These are phyloP conservation scores for Paraphaeosphaeria sporulosa DNA, from an alignment of 2,329 filamentous ascomycete species.

Conservation along the genomic window DNA sequence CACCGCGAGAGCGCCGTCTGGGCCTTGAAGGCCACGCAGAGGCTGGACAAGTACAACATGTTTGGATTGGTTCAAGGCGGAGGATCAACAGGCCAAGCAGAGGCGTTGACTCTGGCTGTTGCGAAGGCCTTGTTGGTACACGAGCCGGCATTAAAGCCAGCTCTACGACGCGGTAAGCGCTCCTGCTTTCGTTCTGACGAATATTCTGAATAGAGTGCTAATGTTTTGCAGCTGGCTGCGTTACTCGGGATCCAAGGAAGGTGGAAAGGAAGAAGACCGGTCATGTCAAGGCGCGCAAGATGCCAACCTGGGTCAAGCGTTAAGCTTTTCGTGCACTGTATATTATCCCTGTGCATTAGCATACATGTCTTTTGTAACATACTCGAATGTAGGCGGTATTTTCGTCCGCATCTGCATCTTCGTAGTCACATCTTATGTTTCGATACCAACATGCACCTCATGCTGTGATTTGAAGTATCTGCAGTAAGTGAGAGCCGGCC, in stretches of 20 bases:
- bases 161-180: constrained; percentile 83
- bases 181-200: background rate
- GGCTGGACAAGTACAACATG: constrained; percentile 96
- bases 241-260: constrained; percentile 87
- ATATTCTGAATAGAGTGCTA: constrained; percentile 45
- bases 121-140: constrained; percentile 88
- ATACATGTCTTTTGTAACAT: constrained; percentile 6
- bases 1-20: constrained; percentile 94
- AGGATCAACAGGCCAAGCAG: constrained; percentile 92
- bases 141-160: constrained; percentile 89
- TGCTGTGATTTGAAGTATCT: background rate
- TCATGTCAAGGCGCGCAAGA: constrained; percentile 96
- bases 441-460: background rate
- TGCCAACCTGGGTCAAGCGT: constrained; percentile 96
- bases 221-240: constrained; percentile 77
- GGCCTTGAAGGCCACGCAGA: constrained; percentile 81
- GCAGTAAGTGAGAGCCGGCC: background rate
- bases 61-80: constrained; percentile 87
- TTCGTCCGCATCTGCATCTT: background rate
- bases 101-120: constrained; percentile 89
- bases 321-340: constrained; percentile 39
- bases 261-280: constrained; percentile 99
- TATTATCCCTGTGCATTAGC: constrained; percentile 11
- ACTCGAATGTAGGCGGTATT: constrained; percentile 2
- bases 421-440: background rate